Evolutionary conservation across 2,329 filamentous ascomycete species (phyloP).

Genomic region (Fusarium longipes): DNA sequence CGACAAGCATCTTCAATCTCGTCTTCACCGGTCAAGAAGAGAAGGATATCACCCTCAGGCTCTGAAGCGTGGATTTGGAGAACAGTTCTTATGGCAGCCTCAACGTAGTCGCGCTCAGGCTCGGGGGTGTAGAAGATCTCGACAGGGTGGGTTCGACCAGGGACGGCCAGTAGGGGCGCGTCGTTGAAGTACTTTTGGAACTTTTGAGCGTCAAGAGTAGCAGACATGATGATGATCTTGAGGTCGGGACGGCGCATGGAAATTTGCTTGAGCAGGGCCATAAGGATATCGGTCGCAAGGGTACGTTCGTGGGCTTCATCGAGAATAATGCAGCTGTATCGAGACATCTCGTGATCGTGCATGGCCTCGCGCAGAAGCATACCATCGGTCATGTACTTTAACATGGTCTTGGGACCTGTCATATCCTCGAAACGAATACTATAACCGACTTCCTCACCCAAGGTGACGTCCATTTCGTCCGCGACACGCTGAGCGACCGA

Average conservation of each 20-base stretch:
- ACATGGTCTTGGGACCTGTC: conserved; percentile 85
- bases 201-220: conserved; percentile 96
- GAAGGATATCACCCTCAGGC: conserved; percentile 88
- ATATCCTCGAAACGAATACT: conserved; percentile 99
- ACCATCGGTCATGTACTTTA: conserved; percentile 99
- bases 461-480: conserved; percentile 91
- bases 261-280: conserved; percentile 95
- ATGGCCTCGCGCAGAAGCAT: conserved; percentile 97
- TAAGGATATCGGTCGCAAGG: conserved; percentile 95
- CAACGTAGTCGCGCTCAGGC: conserved; percentile 95
- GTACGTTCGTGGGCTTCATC: conserved; percentile 99
- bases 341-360: conserved; percentile 90
- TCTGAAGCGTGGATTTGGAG: conserved; percentile 96
- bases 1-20: conserved; percentile 97
- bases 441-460: conserved; percentile 97
- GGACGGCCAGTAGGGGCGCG: conserved; percentile 91
- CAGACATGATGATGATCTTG: conserved; percentile 99
- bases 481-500: conserved; percentile 98
- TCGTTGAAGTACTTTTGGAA: conserved; percentile 98
- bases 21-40: conserved; percentile 97
- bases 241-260: conserved; percentile 84
- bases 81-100: conserved; percentile 93
- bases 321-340: conserved; percentile 97
- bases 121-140: conserved; percentile 99
- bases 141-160: conserved; percentile 93